Evolutionary conservation across 805 yeast genomes (phyloP).

Genomic region (Myxozyma melibiosi): DNA sequence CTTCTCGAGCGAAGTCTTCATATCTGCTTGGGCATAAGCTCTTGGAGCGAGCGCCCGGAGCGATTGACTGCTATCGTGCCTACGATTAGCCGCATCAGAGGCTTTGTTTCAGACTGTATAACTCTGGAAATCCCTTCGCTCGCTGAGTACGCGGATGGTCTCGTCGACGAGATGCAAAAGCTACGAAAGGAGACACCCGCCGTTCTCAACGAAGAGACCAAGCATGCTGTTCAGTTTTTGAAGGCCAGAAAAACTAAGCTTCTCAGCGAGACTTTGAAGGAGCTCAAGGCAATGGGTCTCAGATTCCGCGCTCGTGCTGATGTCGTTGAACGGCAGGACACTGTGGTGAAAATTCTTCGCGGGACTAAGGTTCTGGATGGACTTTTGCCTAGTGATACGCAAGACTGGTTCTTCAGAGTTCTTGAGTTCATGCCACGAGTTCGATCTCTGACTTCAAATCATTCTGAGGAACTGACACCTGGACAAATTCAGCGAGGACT

Average conservation of each 20-base stretch:
- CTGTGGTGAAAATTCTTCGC: slow-evolving; percentile 65
- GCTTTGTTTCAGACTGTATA: slow-evolving; percentile 46
- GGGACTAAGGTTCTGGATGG: slow-evolving; percentile 51
- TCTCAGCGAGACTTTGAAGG: slow-evolving; percentile 74
- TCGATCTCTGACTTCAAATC: slow-evolving; percentile 61
- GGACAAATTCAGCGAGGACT: slow-evolving; percentile 74
- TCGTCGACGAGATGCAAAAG: slow-evolving; percentile 59
- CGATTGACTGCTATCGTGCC: slow-evolving; percentile 55
- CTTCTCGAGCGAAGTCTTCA: background rate
- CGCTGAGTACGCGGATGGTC: slow-evolving; percentile 56
- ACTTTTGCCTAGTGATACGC: slow-evolving; percentile 47
- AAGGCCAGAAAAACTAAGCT: slow-evolving; percentile 80
- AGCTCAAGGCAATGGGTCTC: slow-evolving; percentile 75
- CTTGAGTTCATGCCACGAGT: slow-evolving; percentile 81
- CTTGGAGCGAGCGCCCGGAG: slow-evolving; percentile 50
- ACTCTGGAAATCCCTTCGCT: slow-evolving; percentile 52
- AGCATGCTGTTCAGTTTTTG: slow-evolving; percentile 68
- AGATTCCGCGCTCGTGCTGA: slow-evolving; percentile 66
- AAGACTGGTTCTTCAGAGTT: slow-evolving; percentile 63
- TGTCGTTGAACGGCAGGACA: slow-evolving; percentile 60
- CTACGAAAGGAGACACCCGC: slow-evolving; percentile 79
- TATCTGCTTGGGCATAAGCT: background rate
- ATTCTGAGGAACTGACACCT: slow-evolving; percentile 74
- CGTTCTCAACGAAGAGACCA: slow-evolving; percentile 67
- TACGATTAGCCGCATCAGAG: slow-evolving; percentile 59